Base-by-base conservation (phyloP, 2,329 filamentous ascomycete genomes). In the Fusarium chaquense region DNA sequence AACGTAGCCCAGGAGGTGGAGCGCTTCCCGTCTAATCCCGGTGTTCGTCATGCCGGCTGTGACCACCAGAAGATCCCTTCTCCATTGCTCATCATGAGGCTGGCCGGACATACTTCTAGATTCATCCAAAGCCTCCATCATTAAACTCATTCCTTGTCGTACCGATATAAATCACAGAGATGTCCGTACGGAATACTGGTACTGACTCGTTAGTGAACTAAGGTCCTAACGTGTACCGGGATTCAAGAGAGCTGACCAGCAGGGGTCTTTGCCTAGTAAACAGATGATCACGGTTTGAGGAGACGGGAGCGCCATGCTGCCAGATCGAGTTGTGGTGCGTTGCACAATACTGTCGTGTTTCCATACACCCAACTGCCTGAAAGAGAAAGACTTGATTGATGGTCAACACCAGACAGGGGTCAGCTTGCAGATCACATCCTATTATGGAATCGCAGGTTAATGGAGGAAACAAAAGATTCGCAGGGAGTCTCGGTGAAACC, bases 41-140 rank as follows among this genome's bases (percentile, higher is more conserved):
- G 67, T 70, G 56, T 49, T 66, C 62, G 52, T 67, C 69, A 72
- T 58, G 32, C 45, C 51, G 44, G 65, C 59, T 71, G 54, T 45
- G 62, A 61, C 52, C 60, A 63, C 49, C 49, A 51, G 38, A 56
- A 60, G 61, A 67, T 60, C 46, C 44, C 56, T 57, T 28, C 54
- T 67, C 62, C 70, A 71, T 45, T 71, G 65, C 71, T 74, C 72
- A 60, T 63, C 61, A 58, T 58, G 70, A 69, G 70, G 56, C 54
- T 66, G 62, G 51, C 51, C 62, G 53, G 59, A 73, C 49, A 62
- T 72, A 66, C 52, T 70, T 65, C 67, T 70, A 40, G 45, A 65
- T 58, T 67, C 67, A 71, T 71, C 65, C 56, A 69, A 62, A 68
- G 50, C 72, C 60, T 62, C 67, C 54, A 71, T 71, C 65, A 46